Conservation (phyloP, 2,329 filamentous ascomycete species). For the Bipolaris oryzae region DNA sequence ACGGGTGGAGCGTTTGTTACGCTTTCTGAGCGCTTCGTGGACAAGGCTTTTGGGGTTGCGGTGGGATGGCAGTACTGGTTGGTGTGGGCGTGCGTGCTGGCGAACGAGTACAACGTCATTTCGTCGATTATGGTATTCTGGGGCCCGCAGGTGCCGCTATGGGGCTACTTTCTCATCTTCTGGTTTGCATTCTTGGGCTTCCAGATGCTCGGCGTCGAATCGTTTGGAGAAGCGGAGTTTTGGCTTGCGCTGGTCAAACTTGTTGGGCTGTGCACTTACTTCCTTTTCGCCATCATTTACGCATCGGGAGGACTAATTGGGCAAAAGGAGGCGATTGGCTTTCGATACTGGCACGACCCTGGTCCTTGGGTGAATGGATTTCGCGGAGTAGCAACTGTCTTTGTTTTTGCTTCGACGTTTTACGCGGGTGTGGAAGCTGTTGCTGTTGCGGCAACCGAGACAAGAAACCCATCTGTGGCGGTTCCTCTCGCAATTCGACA, state of each 20-base stretch:
- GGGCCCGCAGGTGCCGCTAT: constrained; percentile 58
- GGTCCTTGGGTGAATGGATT: constrained; percentile 51
- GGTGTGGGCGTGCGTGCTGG: constrained; percentile 69
- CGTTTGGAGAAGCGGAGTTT: constrained; percentile 53
- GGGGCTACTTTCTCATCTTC: constrained; percentile 52
- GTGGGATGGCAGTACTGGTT: constrained; percentile 50
- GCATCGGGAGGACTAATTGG: constrained; percentile 38
- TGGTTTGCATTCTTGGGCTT: constrained; percentile 49
- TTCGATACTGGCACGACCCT: constrained; percentile 49
- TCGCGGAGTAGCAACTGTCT: constrained; percentile 50
- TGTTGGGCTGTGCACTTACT: constrained; percentile 46
- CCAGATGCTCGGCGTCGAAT: constrained; percentile 50
- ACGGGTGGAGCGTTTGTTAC: constrained; percentile 74
- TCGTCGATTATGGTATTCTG: constrained; percentile 70
- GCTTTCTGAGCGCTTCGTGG: constrained; percentile 67
- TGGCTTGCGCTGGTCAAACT: constrained; percentile 52
- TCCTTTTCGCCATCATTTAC: constrained; percentile 51
- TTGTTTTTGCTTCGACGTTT: constrained; percentile 53
- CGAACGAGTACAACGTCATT: constrained; percentile 74
- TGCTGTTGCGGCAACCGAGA: constrained; percentile 46
- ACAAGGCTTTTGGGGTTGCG: constrained; percentile 32
- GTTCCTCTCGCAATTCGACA: constrained; percentile 56
- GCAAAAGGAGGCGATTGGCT: constrained; percentile 42
- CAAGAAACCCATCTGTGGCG: constrained; percentile 52
- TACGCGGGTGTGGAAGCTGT: constrained; percentile 48